These are phyloP conservation scores for Ophiobolus disseminans DNA, from an alignment of 2,329 filamentous ascomycete species.

Conservation along the genomic window DNA sequence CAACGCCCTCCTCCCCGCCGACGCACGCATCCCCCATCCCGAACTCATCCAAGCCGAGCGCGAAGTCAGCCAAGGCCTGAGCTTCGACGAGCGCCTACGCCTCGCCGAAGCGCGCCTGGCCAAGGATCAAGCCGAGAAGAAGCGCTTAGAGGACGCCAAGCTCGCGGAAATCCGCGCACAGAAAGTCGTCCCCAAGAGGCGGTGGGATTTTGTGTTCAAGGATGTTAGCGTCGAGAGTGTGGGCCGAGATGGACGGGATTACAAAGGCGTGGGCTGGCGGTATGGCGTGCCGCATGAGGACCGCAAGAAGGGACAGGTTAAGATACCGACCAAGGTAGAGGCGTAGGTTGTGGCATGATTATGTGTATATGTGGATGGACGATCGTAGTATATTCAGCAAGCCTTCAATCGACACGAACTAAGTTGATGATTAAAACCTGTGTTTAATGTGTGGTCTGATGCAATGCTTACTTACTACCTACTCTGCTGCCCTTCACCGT, in stretches of 20 bases:
- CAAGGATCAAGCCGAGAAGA: conserved; percentile 44
- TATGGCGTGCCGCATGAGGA: conserved; percentile 70
- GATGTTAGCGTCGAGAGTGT: conserved; percentile 64
- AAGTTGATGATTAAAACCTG: too few relatives aligned
- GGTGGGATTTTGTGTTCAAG: conserved; percentile 68
- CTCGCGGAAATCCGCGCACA: conserved; percentile 53
- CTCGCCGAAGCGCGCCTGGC: conserved; percentile 40
- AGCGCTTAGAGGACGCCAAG: conserved; percentile 51
- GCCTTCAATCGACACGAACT: too few relatives aligned
- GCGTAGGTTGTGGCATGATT: conserved; percentile 33
- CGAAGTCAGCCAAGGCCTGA: conserved; percentile 37
- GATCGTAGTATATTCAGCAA: too few relatives aligned
- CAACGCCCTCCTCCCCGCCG: conserved; percentile 65
- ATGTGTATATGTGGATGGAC: conserved; percentile 32
- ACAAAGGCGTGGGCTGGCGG: conserved; percentile 62
- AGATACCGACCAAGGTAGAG: conserved; percentile 68
- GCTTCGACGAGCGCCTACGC: conserved; percentile 43
- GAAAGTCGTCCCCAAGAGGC: conserved; percentile 55
- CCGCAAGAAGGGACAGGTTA: conserved; percentile 67
- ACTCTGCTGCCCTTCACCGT: too few relatives aligned
- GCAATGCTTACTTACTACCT: too few relatives aligned
- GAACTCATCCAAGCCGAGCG: conserved; percentile 60
- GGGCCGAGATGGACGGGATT: conserved; percentile 62
- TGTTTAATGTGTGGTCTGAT: too few relatives aligned
- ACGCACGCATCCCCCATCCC: conserved; percentile 69